Percentiles rank a stretch among this genome's conserved stretches.
Conservation (phyloP, 805 yeast genomes). For the Peterozyma toletana region DNA sequence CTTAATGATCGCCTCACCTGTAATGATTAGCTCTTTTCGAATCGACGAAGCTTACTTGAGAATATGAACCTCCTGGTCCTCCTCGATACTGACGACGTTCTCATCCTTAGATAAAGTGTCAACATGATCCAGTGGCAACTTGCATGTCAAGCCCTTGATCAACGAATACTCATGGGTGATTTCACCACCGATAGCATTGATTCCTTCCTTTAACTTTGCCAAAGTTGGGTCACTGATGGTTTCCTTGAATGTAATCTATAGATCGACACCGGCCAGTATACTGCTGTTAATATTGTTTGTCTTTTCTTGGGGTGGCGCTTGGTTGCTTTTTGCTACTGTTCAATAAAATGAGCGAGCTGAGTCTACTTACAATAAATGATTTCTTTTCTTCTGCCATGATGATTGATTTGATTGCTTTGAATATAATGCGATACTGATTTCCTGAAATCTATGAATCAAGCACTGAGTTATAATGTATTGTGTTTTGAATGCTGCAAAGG, state of each 20-base stretch:
- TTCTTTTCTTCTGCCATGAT: slow-evolving; percentile 16
- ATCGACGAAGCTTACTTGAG: slow-evolving; percentile 17
- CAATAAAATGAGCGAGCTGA: neutral
- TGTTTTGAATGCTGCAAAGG: too few relatives aligned
- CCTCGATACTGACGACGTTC: slow-evolving; percentile 54
- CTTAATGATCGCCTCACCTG: too few relatives aligned
- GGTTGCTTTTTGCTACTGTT: neutral
- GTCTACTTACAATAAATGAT: slow-evolving; percentile 21
- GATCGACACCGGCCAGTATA: too few relatives aligned
- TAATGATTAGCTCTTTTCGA: too few relatives aligned
- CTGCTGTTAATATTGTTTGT: too few relatives aligned
- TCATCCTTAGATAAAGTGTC: slow-evolving; percentile 38
- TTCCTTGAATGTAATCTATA: slow-evolving; percentile 32
- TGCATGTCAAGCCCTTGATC: slow-evolving; percentile 60
- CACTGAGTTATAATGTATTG: too few relatives aligned
- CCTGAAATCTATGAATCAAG: too few relatives aligned
- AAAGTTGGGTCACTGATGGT: slow-evolving; percentile 22
- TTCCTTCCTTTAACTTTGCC: slow-evolving; percentile 35
- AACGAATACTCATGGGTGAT: slow-evolving; percentile 54
- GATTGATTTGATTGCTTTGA: too few relatives aligned
- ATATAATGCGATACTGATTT: too few relatives aligned
- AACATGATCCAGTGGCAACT: slow-evolving; percentile 48
- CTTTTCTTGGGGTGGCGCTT: neutral
- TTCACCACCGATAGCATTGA: slow-evolving; percentile 49
- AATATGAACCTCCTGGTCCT: slow-evolving; percentile 57